Percentiles rank a stretch among this genome's conserved stretches.
These are phyloP conservation scores for Phytophthora hibernalis DNA, from an alignment of 352 stramenopile genomes.

Conservation along the genomic window DNA sequence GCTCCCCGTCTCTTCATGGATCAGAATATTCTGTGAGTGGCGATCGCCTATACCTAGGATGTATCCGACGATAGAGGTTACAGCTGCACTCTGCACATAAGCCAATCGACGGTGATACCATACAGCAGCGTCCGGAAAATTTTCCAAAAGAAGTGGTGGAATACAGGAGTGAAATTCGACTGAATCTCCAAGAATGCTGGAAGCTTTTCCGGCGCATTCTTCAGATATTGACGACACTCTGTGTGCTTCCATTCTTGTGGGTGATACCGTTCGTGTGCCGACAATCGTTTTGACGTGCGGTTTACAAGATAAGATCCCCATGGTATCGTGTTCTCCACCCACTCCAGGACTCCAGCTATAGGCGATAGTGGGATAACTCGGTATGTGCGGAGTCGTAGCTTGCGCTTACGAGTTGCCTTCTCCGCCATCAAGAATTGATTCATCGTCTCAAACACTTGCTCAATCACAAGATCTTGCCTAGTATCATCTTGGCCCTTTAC, in stretches of 20 bases:
- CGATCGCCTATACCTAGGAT: slow-evolving; percentile 98
- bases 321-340: slow-evolving; percentile 96
- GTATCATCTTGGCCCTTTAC: slow-evolving; percentile 95
- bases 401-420: slow-evolving; percentile 60
- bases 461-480: slow-evolving; percentile 89
- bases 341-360: slow-evolving; percentile 97
- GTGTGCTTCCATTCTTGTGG: slow-evolving; percentile 93
- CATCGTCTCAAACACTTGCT: slow-evolving; percentile 91
- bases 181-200: slow-evolving; percentile 92
- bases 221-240: slow-evolving; percentile 82
- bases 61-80: slow-evolving; percentile 97
- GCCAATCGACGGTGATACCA: slow-evolving; percentile 94
- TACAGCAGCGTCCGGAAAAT: slow-evolving; percentile 93
- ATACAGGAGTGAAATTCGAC: slow-evolving; percentile 96
- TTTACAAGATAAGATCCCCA: slow-evolving; percentile 94
- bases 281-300: slow-evolving; percentile 53
- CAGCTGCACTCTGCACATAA: slow-evolving; percentile 97
- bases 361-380: slow-evolving; percentile 93
- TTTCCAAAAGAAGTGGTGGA: slow-evolving; percentile 99
- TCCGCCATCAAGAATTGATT: slow-evolving; percentile 90
- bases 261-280: slow-evolving; percentile 95
- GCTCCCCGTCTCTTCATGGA: slow-evolving; percentile 97
- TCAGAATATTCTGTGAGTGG: slow-evolving; percentile 98
- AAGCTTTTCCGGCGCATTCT: slow-evolving; percentile 81
- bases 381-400: slow-evolving; percentile 96